These are phyloP conservation scores for Rhizopus delemar DNA, from an alignment of 371 early-diverging fungal species.

Conservation along the genomic window DNA sequence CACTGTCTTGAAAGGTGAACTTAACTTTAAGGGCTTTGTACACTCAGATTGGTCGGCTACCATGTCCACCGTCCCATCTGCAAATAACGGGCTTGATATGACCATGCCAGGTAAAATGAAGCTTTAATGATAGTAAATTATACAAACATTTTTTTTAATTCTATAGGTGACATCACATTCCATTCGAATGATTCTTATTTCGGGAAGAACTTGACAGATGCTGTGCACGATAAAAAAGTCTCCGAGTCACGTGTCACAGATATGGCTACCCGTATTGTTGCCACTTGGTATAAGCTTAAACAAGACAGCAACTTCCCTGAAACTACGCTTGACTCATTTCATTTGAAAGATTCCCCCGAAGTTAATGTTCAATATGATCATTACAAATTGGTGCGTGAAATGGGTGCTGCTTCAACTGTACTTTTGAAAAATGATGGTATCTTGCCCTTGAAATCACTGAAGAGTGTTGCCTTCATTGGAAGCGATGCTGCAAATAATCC, in stretches of 20 bases:
- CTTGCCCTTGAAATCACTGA: slow-evolving; percentile 31
- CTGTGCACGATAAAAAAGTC: slow-evolving; percentile 31
- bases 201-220: slow-evolving; percentile 32
- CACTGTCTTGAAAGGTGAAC: slow-evolving; percentile 41
- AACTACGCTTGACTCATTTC: slow-evolving; percentile 28
- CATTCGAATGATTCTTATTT: slow-evolving; percentile 25
- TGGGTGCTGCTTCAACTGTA: slow-evolving; percentile 54
- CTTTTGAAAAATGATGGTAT: slow-evolving; percentile 43
- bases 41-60: slow-evolving; percentile 38
- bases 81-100: slow-evolving; percentile 33
- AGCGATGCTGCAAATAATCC: slow-evolving; percentile 47
- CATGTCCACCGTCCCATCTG: slow-evolving; percentile 30
- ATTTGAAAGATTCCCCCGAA: slow-evolving; percentile 12
- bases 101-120: not conserved
- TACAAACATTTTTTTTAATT: not conserved
- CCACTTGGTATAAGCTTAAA: slow-evolving; percentile 47
- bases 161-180: slow-evolving; percentile 26
- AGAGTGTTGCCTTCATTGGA: slow-evolving; percentile 49
- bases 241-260: slow-evolving; percentile 39
- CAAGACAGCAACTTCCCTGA: slow-evolving; percentile 43
- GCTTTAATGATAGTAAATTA: not conserved
- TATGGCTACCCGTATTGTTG: slow-evolving; percentile 57
- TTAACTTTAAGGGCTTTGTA: slow-evolving; percentile 46
- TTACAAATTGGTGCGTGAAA: slow-evolving; percentile 28
- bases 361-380: slow-evolving; percentile 48